phyloP scores from a whole-genome alignment of 164 flowering plant species.

The Umbilicus rupestris region DNA sequence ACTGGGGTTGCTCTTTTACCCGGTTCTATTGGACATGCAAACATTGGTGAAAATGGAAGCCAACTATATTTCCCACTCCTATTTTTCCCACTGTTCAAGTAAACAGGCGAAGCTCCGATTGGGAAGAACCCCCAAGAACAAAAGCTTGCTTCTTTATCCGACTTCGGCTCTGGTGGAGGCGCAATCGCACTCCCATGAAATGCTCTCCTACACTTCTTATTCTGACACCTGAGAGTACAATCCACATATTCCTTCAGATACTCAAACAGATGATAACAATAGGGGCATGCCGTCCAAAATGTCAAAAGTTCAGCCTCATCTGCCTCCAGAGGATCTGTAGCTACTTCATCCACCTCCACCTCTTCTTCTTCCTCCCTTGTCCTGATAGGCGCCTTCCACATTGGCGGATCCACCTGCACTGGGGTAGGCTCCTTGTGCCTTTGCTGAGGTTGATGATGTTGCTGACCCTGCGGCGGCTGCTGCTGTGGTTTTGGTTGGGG shows the following conservation, averaged over 20 bases:
- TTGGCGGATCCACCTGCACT: not conserved
- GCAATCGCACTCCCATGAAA: slow-evolving; percentile 35
- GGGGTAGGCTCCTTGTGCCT: not conserved
- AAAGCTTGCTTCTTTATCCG: slow-evolving; percentile 24
- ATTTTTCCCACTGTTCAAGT: slow-evolving; percentile 6
- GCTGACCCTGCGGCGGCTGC: not conserved
- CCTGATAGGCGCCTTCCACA: not conserved
- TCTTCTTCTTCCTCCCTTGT: not conserved
- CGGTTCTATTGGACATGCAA: slow-evolving; percentile 16
- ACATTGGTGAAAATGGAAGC: slow-evolving; percentile 35
- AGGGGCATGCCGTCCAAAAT: slow-evolving; percentile 75
- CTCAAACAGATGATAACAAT: slow-evolving; percentile 48
- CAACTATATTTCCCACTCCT: slow-evolving; percentile 18
- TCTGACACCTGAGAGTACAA: slow-evolving; percentile 41
- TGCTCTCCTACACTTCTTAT: slow-evolving; percentile 35
- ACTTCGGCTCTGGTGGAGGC: slow-evolving; percentile 29
- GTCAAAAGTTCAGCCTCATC: slow-evolving; percentile 10
- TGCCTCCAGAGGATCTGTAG: slow-evolving; percentile 1
- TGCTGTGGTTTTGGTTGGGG: not conserved
- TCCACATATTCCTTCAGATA: slow-evolving; percentile 40
- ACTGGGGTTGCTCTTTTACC: not conserved
- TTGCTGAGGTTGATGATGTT: not conserved
- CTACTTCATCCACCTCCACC: not conserved
- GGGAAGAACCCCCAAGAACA: slow-evolving; percentile 63
- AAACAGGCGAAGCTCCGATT: slow-evolving; percentile 27